Percentiles rank a stretch among this genome's conserved stretches.
phyloP scores from a whole-genome alignment of 768 basidiomycete genomes.

The Scleroderma citrinum region DNA sequence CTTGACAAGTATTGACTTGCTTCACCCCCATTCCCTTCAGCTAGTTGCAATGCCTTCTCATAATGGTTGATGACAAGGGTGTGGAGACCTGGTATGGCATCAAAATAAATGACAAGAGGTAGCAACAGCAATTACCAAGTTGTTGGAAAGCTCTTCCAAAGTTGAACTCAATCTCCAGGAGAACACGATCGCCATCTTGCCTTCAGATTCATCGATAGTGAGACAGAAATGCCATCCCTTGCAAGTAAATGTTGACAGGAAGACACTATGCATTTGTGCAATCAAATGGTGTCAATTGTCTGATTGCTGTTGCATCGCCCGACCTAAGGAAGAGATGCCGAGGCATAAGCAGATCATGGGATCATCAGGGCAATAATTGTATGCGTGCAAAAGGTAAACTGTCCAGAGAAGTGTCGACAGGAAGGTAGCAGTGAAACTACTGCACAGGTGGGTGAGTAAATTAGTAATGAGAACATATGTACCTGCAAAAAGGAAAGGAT shows the following conservation, averaged over 20 bases:
- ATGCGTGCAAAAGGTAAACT: constrained; percentile 90
- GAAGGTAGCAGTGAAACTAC: too few relatives aligned
- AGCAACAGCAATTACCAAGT: constrained; percentile 49
- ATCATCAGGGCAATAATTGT: constrained; percentile 78
- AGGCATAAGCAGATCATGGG: constrained; percentile 81
- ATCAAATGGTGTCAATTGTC: constrained; percentile 92
- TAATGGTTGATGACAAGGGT: constrained; percentile 84
- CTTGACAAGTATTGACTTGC: constrained; percentile 25
- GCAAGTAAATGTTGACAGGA: background rate
- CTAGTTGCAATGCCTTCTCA: constrained; percentile 62
- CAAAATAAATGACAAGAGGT: background rate
- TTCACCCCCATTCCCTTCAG: constrained; percentile 34
- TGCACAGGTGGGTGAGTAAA: too few relatives aligned
- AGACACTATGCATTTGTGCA: constrained; percentile 44
- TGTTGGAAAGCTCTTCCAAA: constrained; percentile 91
- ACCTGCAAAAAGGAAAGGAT: too few relatives aligned
- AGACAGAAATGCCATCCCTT: constrained; percentile 82
- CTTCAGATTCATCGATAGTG: constrained; percentile 69
- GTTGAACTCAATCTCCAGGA: constrained; percentile 87
- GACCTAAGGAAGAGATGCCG: constrained; percentile 79
- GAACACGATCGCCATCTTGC: constrained; percentile 30
- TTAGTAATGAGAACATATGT: too few relatives aligned
- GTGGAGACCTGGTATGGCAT: constrained; percentile 52
- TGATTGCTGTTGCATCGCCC: constrained; percentile 89
- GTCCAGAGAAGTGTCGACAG: background rate